Evolutionary conservation across 2,329 filamentous ascomycete species (phyloP).

Genomic region (Microthyrium microscopicum): DNA sequence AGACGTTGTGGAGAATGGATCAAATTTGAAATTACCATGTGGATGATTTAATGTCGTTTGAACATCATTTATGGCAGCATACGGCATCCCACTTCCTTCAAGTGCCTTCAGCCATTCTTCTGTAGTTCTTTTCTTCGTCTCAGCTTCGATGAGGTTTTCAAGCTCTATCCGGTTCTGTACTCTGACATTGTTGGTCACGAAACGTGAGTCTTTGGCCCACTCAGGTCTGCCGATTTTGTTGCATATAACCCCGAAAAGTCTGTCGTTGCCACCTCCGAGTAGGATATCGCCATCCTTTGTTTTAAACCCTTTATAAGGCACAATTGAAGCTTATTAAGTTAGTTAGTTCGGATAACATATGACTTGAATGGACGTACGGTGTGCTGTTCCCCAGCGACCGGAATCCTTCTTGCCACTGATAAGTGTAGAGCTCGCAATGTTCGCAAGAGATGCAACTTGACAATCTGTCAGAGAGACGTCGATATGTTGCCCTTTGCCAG

Average conservation of each 20-base stretch:
- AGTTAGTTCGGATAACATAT: conserved; percentile 10
- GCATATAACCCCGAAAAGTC: conserved; percentile 43
- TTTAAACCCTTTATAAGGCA: conserved; percentile 76
- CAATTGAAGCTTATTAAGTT: conserved; percentile 61
- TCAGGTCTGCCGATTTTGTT: conserved; percentile 39
- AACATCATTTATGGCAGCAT: conserved; percentile 86
- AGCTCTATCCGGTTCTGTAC: conserved; percentile 58
- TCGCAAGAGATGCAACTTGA: conserved; percentile 85
- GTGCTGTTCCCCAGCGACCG: conserved; percentile 89
- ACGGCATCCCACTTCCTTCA: conserved; percentile 86
- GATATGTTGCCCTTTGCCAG: conserved; percentile 75
- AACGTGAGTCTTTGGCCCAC: conserved; percentile 40
- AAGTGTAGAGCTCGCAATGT: conserved; percentile 82
- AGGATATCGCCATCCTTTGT: conserved; percentile 47
- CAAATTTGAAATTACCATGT: conserved; percentile 40
- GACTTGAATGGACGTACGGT: conserved; percentile 41
- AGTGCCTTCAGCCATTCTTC: conserved; percentile 74
- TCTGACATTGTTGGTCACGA: conserved; percentile 40
- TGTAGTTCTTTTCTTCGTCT: conserved; percentile 64
- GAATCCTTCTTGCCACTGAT: conserved; percentile 77
- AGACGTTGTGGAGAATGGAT: not conserved
- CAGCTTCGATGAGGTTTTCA: conserved; percentile 60
- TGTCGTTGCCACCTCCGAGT: conserved; percentile 47
- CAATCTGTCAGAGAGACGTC: conserved; percentile 86
- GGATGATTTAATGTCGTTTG: conserved; percentile 67